These are phyloP conservation scores for Capsicum rhomboideum DNA, from an alignment of 257 asterid genomes.

Conservation along the genomic window DNA sequence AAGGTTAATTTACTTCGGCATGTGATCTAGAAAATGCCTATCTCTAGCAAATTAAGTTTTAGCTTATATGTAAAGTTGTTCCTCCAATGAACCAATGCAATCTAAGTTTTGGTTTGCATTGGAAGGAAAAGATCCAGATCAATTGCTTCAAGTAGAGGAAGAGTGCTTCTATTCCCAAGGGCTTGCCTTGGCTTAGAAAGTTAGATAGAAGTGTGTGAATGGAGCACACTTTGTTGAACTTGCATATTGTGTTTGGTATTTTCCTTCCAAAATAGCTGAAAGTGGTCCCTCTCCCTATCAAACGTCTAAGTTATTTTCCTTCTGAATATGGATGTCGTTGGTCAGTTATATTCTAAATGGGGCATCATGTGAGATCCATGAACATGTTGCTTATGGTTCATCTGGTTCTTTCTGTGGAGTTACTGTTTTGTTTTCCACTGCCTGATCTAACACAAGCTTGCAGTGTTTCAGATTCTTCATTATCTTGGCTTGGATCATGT, in stretches of 20 bases:
- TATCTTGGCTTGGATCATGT: slow-evolving; percentile 97
- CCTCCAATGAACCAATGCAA: not conserved
- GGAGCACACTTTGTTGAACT: not conserved
- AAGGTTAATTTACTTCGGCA: not conserved
- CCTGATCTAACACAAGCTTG: slow-evolving; percentile 12
- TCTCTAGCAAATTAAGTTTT: not conserved
- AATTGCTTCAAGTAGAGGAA: not conserved
- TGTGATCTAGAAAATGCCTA: not conserved
- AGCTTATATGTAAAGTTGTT: not conserved
- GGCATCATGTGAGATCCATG: not conserved
- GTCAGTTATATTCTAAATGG: not conserved
- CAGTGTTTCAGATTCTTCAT: slow-evolving; percentile 72
- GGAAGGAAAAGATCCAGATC: not conserved
- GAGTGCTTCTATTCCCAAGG: not conserved
- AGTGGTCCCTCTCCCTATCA: not conserved
- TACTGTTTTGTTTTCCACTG: not conserved
- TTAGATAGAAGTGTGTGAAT: not conserved
- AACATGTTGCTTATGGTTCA: not conserved
- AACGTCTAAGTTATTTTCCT: not conserved
- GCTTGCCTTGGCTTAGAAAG: not conserved
- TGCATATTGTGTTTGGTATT: not conserved
- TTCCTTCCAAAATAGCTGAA: not conserved
- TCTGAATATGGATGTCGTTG: not conserved
- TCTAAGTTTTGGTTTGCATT: not conserved
- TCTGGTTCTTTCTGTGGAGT: not conserved